Conservation (phyloP, 192 early-diverging fungal genomes). For the Entomortierella lignicola region DNA sequence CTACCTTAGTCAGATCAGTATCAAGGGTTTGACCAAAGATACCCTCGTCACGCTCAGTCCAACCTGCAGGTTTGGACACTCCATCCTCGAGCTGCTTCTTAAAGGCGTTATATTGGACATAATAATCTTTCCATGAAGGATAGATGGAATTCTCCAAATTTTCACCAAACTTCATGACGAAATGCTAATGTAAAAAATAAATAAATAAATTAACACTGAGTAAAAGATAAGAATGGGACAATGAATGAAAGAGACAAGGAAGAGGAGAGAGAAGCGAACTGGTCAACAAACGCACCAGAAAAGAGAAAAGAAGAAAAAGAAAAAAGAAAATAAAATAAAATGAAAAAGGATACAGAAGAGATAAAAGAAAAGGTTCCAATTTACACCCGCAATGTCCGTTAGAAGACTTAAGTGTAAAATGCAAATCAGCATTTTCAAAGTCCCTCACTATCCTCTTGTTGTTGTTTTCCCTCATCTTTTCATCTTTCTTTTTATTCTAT, state of each 20-base stretch:
- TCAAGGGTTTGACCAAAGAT: conserved; percentile 93
- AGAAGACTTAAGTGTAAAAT: too few relatives aligned
- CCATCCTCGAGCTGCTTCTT: conserved; percentile 85
- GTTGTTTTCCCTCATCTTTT: too few relatives aligned
- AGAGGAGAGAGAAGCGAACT: too few relatives aligned
- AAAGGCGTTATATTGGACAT: conserved; percentile 85
- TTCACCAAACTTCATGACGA: conserved; percentile 89
- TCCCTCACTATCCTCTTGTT: too few relatives aligned
- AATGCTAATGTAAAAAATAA: neutral
- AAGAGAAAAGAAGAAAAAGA: neutral
- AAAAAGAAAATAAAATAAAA: conserved; percentile 1
- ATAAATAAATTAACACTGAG: neutral
- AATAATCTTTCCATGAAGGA: conserved; percentile 83
- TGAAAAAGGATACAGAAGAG: neutral
- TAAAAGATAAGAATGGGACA: neutral
- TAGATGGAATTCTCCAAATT: conserved; percentile 78
- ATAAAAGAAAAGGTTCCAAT: too few relatives aligned
- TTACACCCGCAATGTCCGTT: too few relatives aligned
- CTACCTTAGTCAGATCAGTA: conserved; percentile 90
- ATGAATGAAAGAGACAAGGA: neutral
- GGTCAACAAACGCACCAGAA: neutral
- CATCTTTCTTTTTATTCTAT: too few relatives aligned
- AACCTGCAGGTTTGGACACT: conserved; percentile 68
- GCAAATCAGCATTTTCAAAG: too few relatives aligned
- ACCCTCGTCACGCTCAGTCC: conserved; percentile 89